Evolutionary conservation across 768 basidiomycete species (phyloP), one percentile per base, ranked within the genome.

Genomic region (Amanita rubescens): DNA sequence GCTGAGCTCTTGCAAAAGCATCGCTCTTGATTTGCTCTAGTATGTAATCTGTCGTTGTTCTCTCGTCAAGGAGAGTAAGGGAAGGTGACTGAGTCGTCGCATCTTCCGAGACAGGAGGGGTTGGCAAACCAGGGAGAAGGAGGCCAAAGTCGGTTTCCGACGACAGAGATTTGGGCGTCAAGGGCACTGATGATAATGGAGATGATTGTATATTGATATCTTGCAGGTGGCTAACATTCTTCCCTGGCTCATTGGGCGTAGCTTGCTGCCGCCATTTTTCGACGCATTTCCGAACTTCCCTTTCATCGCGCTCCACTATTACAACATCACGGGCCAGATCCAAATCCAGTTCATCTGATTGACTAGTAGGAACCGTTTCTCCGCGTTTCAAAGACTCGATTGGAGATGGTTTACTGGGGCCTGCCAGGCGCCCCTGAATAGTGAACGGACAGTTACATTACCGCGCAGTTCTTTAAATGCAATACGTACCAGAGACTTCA

Each of bases 1-100:
- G 73, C 22, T 66, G 59, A 6, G 57, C 71, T 19, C 67, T 71
- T 52, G 78, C 80, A 45, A 70, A 75, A 5, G 80, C 84, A 56
- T 71, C 74, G n/a, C 78, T 81, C 67, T 77, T 85, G 56, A 88
- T 85, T 33, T 79, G 71, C 6, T 77, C 82, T 43, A 89, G 81
- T 27, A 87, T 71, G 59, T 74, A 70, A 14, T 76, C 76, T 2
- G 85, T 72, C 63, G 81, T 86, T 24, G 64, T 63, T 17, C 59
- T 67, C 30, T 65, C 63, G 55, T 74, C 67, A 27, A 75, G 63
- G 20, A 63, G 60, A 35, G 68, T 59, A 3, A 73, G 70, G 1
- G 67, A 68, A 17, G 64, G 49, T 11, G 61, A 46, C 4, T 58
- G 55, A 2, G 54, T 25, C 20, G 51, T 42, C 32, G 62, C 58